A percentile compares a stretch with the other conserved stretches of the same genome.
These are phyloP conservation scores for Puccinia novopanici DNA, from an alignment of 1,284 basidiomycete genomes.

Conservation along the genomic window DNA sequence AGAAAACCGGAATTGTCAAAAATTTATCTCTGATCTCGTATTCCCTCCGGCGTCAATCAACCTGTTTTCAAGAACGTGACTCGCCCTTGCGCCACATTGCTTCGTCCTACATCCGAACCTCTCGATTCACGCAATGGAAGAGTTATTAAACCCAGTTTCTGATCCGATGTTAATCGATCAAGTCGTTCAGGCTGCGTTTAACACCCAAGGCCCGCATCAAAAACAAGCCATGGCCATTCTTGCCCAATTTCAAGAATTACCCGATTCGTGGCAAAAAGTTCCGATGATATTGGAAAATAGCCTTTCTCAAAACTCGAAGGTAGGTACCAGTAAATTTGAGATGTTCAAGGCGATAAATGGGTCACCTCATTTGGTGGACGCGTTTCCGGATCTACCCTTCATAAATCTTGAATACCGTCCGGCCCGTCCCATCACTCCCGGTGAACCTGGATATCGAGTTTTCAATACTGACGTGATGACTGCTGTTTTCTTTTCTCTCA, in stretches of 20 bases:
- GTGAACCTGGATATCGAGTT: background rate
- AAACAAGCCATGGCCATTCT: slow-evolving; percentile 62
- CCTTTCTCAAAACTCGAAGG: slow-evolving; percentile 86
- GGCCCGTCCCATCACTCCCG: background rate
- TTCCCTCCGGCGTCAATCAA: no score
- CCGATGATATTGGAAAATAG: slow-evolving; percentile 89
- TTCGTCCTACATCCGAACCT: background rate
- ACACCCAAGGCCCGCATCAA: slow-evolving; percentile 71
- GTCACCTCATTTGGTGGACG: background rate
- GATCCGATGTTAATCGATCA: slow-evolving; percentile 81
- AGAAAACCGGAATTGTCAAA: no score
- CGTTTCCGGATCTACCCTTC: background rate
- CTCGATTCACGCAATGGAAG: slow-evolving; percentile 42
- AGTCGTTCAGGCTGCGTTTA: slow-evolving; percentile 75
- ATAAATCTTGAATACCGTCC: background rate
- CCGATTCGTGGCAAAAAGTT: slow-evolving; percentile 97
- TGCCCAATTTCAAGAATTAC: slow-evolving; percentile 93
- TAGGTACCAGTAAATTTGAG: slow-evolving; percentile 57
- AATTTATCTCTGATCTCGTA: no score
- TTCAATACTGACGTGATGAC: slow-evolving; percentile 32
- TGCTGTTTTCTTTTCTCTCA: slow-evolving; percentile 5
- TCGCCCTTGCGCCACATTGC: background rate
- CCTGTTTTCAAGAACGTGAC: background rate
- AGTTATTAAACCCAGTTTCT: slow-evolving; percentile 52
- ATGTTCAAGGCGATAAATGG: background rate